A percentile compares a stretch with the other conserved stretches of the same genome.
Conservation (phyloP, 2,329 filamentous ascomycete genomes). For the Shiraia bambusicola region DNA sequence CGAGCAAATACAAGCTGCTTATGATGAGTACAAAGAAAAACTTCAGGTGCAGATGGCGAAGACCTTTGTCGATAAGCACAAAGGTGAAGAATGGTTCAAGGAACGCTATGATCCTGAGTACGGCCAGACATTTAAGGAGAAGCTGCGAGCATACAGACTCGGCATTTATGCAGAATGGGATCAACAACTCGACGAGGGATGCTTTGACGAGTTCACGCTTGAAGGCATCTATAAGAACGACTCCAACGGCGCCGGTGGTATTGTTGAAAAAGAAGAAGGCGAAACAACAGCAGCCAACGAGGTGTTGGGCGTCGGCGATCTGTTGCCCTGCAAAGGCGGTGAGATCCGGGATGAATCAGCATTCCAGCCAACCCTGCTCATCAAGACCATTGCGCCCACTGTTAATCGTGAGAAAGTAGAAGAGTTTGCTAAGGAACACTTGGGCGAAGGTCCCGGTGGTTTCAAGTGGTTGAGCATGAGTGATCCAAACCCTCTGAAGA, state of each 20-base stretch:
- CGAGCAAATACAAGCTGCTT: conserved; percentile 71
- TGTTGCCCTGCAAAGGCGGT: conserved; percentile 78
- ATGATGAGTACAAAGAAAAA: conserved; percentile 66
- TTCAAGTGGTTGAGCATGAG: conserved; percentile 96
- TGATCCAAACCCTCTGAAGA: conserved; percentile 94
- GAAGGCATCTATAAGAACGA: conserved; percentile 94
- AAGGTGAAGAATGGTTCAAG: conserved; percentile 96
- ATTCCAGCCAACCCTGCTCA: conserved; percentile 86
- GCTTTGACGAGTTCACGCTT: conserved; percentile 91
- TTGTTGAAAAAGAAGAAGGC: conserved; percentile 92
- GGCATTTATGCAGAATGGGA: conserved; percentile 85
- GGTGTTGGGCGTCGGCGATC: conserved; percentile 86
- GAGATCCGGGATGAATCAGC: conserved; percentile 88
- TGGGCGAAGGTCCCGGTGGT: conserved; percentile 86
- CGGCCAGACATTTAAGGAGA: conserved; percentile 70
- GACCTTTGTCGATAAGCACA: conserved; percentile 86
- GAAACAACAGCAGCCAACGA: conserved; percentile 90
- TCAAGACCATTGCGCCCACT: conserved; percentile 96
- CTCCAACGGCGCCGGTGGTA: conserved; percentile 79
- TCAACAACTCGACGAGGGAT: conserved; percentile 77
- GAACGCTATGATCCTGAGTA: conserved; percentile 89
- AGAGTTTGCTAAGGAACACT: conserved; percentile 88
- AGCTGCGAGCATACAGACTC: conserved; percentile 77
- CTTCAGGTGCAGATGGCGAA: conserved; percentile 76
- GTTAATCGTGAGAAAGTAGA: conserved; percentile 93